Evolutionary conservation across 2,329 filamentous ascomycete genomes (phyloP).

Genomic region (Sporothrix brunneoviolacea): DNA sequence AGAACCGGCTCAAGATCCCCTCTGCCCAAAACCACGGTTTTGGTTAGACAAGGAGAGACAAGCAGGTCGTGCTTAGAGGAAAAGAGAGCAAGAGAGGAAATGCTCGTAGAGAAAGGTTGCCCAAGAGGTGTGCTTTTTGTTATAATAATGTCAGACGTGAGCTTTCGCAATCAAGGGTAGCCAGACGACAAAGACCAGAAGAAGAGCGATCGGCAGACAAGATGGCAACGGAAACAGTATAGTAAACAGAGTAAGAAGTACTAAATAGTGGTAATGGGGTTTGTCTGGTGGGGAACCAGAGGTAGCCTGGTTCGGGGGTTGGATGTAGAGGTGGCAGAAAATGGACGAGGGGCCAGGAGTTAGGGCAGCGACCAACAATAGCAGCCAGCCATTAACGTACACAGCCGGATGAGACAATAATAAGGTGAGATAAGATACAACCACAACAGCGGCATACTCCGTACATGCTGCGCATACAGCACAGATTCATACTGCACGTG

Average conservation of each 20-base stretch:
- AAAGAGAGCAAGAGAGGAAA: too few species aligned
- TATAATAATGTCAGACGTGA: too few species aligned
- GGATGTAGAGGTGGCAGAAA: background rate
- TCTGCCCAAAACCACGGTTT: background rate
- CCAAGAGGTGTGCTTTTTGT: too few species aligned
- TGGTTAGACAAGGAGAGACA: too few species aligned
- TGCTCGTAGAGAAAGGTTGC: too few species aligned
- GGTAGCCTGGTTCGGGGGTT: background rate
- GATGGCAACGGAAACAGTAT: too few species aligned
- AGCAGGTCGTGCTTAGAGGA: background rate
- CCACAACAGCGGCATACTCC: too few species aligned
- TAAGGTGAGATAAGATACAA: too few species aligned
- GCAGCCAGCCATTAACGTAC: slow-evolving; percentile 5
- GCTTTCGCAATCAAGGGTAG: too few species aligned
- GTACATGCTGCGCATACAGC: background rate
- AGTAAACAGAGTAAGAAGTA: background rate
- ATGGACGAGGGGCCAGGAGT: background rate
- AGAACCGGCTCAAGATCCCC: background rate
- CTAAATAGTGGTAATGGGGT: background rate
- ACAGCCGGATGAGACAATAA: background rate
- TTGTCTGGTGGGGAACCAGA: background rate
- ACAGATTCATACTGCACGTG: too few species aligned
- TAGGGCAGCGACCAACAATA: slow-evolving; percentile 1
- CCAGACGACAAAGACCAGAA: too few species aligned
- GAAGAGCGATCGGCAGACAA: too few species aligned